Conservation (phyloP, 1,139 yeast species). For the Taphrina populina region DNA sequence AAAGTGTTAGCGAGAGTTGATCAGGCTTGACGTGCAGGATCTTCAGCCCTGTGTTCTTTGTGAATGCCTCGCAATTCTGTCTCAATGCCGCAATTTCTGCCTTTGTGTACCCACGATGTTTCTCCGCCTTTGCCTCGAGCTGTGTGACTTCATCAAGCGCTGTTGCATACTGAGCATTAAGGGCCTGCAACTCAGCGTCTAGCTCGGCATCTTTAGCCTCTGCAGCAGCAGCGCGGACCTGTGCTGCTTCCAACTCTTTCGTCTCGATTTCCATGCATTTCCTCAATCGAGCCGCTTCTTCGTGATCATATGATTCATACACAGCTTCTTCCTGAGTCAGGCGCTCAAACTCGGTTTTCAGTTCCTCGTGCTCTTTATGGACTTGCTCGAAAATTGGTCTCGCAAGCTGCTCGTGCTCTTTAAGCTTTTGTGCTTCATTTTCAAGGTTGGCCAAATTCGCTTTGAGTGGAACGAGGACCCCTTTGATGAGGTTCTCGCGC, state of each 20-base stretch:
- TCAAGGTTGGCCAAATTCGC: constrained; percentile 41
- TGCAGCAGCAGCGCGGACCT: constrained; percentile 26
- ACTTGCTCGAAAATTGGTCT: constrained; percentile 44
- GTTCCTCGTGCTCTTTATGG: constrained; percentile 41
- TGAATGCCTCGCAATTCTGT: constrained; percentile 42
- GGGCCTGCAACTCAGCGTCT: background rate
- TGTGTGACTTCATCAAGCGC: constrained; percentile 30
- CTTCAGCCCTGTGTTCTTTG: constrained; percentile 34
- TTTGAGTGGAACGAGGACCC: constrained; percentile 49
- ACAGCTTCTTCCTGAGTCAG: constrained; percentile 14
- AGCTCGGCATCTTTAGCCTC: constrained; percentile 19
- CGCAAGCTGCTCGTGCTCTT: constrained; percentile 42
- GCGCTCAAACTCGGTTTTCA: constrained; percentile 43
- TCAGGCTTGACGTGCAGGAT: constrained; percentile 9
- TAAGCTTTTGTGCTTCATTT: constrained; percentile 25
- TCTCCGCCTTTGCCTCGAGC: constrained; percentile 36
- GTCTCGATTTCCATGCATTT: constrained; percentile 37
- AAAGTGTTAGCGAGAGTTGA: constrained; percentile 3
- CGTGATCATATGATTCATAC: constrained; percentile 38
- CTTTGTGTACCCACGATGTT: constrained; percentile 40
- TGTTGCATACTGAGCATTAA: constrained; percentile 5
- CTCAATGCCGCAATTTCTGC: constrained; percentile 53
- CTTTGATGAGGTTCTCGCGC: constrained; percentile 54
- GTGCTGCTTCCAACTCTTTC: constrained; percentile 35
- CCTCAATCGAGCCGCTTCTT: constrained; percentile 32